phyloP scores from a whole-genome alignment of 345 rosid species.

The Hibiscus syriacus region DNA sequence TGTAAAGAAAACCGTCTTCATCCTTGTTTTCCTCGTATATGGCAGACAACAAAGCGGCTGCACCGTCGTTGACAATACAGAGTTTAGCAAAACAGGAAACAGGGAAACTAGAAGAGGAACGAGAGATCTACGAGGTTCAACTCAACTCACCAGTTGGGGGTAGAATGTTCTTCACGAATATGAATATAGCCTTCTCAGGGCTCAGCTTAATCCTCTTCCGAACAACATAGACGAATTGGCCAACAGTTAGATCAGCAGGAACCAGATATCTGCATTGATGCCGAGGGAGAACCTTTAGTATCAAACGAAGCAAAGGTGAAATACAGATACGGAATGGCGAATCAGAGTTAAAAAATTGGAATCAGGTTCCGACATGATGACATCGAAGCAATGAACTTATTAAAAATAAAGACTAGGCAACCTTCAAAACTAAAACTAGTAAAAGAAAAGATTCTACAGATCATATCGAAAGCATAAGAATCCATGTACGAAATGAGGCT shows the following conservation, averaged over 20 bases:
- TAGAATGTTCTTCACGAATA: slow-evolving; percentile 65
- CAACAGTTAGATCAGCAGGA: slow-evolving; percentile 82
- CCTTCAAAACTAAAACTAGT: neutral
- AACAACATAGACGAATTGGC: slow-evolving; percentile 76
- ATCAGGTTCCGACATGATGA: neutral
- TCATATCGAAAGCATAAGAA: neutral
- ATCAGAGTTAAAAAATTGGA: neutral
- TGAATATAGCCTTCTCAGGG: slow-evolving; percentile 81
- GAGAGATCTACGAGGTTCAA: neutral
- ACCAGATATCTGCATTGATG: slow-evolving; percentile 51
- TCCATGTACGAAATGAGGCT: neutral
- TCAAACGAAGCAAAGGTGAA: neutral
- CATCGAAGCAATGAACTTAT: neutral
- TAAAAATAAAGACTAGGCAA: neutral
- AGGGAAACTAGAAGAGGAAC: neutral
- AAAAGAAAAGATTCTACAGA: neutral
- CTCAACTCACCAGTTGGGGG: slow-evolving; percentile 76
- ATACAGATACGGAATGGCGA: no score
- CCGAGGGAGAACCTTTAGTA: neutral
- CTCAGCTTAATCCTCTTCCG: slow-evolving; percentile 88
- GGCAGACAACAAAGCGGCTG: slow-evolving; percentile 96
- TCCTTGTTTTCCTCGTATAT: slow-evolving; percentile 93
- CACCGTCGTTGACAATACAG: neutral
- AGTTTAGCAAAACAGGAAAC: neutral
- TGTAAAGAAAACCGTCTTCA: slow-evolving; percentile 95